Evolutionary conservation across 495 filamentous ascomycete genomes (phyloP), one percentile per base, ranked within the genome.

Genomic region (Penicillium odoratum): DNA sequence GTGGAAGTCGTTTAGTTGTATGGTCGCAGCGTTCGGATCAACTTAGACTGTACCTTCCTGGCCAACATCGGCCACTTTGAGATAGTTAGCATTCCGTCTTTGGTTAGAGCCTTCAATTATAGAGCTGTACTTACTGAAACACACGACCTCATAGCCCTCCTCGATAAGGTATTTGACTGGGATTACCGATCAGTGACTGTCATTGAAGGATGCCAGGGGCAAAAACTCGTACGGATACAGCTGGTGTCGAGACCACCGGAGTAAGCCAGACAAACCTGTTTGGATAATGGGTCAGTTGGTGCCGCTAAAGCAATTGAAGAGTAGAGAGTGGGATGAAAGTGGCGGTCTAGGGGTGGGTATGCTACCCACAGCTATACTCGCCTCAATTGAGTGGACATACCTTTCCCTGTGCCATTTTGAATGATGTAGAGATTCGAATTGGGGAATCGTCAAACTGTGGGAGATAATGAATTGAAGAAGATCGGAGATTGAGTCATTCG

Each of bases 121-220:
- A 33, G 18, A 15, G 16, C 3, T 29, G 18, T 18, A 72, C 76
- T 72, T 69, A 82, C 80, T 83, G 74, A 86, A 88, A 65, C 79
- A 83, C 43, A 88, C 78, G 56, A 88, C 85, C 55, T 86, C 84
- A 72, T 89, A 89, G 50, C 80, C 82, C 68, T 90, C 73, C 67
- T 89, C 84, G 56, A 88, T 82, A 56, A 88, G 79, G 83, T 85
- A 89, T 67, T 80, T 78, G 55, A 86, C 70, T 73, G 51, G 43
- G 50, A 11, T 38, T 26, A 45, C n/a, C 28, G 45, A 56, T 71
- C 60, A 64, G 63, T 44, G 62, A 57, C 13, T 16, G 43, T 29
- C 26, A 63, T 61, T 51, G 53, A 15, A n/a, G 9, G 15, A 42
- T 57, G 45, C 29, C 7, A n/a, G 16, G 30, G 53, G 13, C 38